These are phyloP conservation scores for Karstenula rhodostoma DNA, from an alignment of 2,329 filamentous ascomycete species.

Conservation along the genomic window DNA sequence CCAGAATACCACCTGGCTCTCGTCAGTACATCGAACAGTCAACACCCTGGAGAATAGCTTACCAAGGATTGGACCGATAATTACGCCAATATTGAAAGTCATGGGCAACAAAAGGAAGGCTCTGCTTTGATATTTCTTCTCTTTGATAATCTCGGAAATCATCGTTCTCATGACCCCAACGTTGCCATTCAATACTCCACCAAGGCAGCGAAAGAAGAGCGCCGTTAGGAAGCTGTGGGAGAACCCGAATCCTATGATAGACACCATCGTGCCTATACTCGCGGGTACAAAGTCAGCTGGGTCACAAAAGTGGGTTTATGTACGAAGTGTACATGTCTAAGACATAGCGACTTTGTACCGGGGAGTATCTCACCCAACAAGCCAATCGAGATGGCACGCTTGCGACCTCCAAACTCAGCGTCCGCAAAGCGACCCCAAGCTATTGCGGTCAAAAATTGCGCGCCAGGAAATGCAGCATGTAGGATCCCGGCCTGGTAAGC, in stretches of 20 bases:
- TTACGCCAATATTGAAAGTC: constrained; percentile 70
- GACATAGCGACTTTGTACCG: no score
- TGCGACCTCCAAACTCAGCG: constrained; percentile 71
- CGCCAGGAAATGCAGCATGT: constrained; percentile 79
- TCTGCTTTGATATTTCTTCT: constrained; percentile 68
- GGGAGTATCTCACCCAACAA: no score
- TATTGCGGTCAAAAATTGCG: constrained; percentile 84
- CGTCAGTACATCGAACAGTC: constrained; percentile 25
- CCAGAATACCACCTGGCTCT: constrained; percentile 71
- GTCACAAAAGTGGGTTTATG: no score
- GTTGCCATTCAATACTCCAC: constrained; percentile 75
- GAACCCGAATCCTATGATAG: constrained; percentile 74
- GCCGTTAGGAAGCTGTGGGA: constrained; percentile 68
- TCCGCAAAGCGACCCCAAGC: constrained; percentile 79
- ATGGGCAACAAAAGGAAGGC: constrained; percentile 70
- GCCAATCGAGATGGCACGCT: constrained; percentile 80
- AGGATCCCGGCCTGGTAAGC: constrained; percentile 80
- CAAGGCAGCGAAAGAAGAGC: constrained; percentile 70
- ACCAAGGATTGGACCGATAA: constrained; percentile 54
- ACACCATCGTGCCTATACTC: constrained; percentile 71
- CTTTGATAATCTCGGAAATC: constrained; percentile 74
- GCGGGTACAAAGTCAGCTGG: no score
- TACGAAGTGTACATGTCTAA: no score
- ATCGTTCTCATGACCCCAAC: constrained; percentile 78
- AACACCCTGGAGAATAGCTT: constrained; percentile 6